Conservation (phyloP, 352 stramenopile species). For the Saprolegnia diclina region DNA sequence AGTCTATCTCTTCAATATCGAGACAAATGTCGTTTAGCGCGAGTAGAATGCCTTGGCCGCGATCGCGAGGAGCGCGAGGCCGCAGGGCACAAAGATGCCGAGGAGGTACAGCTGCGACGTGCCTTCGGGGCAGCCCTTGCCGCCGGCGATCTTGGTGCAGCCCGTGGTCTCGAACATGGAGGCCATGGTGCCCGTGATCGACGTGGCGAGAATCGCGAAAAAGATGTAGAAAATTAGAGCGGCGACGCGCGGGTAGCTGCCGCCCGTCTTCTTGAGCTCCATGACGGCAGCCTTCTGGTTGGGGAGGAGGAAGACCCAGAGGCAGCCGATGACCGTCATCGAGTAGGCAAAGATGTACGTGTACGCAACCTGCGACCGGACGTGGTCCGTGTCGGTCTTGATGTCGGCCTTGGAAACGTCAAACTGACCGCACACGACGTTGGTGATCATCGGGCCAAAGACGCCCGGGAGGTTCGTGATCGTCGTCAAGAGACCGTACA, state of each 20-base stretch:
- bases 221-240: slow-evolving; percentile 2
- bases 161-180: slow-evolving; percentile 40
- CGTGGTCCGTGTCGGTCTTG: slow-evolving; percentile 13
- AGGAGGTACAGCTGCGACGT: too few relatives aligned
- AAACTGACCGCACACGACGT: not conserved
- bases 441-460: slow-evolving; percentile 24
- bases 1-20: too few relatives aligned
- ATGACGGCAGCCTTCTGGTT: slow-evolving; percentile 17
- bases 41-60: too few relatives aligned
- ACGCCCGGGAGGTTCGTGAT: slow-evolving; percentile 3
- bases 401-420: not conserved
- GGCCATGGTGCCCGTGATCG: slow-evolving; percentile 34
- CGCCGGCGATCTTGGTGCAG: slow-evolving; percentile 36
- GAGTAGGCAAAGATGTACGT: slow-evolving; percentile 16
- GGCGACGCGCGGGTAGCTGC: slow-evolving; percentile 2
- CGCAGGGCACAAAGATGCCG: too few relatives aligned
- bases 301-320: slow-evolving; percentile 6
- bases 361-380: slow-evolving; percentile 34
- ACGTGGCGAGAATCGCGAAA: slow-evolving; percentile 29
- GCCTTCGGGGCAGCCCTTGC: slow-evolving; percentile 29
- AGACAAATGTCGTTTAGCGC: too few relatives aligned
- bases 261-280: slow-evolving; percentile 8
- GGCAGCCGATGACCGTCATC: slow-evolving; percentile 17
- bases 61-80: too few relatives aligned
- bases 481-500: slow-evolving; percentile 26